Evolutionary conservation across 202 grass and related monocot genomes (phyloP).

Genomic region (Setaria viridis): DNA sequence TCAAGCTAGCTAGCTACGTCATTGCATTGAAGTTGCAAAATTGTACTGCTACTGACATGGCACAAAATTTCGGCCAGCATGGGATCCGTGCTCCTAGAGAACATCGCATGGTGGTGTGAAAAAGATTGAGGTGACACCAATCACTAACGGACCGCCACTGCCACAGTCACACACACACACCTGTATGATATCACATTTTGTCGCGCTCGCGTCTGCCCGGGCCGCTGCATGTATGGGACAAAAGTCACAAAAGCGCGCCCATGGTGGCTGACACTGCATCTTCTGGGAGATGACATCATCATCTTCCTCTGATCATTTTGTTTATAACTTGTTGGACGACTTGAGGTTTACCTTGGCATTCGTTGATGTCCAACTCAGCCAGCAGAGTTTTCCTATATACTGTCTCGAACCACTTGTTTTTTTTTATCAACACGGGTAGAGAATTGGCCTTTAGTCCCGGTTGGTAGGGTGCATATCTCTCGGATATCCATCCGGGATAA

Average conservation of each 20-base stretch:
- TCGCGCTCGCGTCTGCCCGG: not conserved
- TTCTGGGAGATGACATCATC: constrained; percentile 6
- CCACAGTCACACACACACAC: not conserved
- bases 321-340: too few species aligned
- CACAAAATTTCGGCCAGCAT: not conserved
- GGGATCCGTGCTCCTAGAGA: constrained; percentile 31
- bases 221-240: not conserved
- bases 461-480: too few species aligned
- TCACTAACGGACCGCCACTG: constrained; percentile 27
- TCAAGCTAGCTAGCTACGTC: too few species aligned
- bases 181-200: constrained; percentile 18
- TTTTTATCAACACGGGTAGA: too few species aligned
- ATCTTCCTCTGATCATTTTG: not conserved
- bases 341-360: too few species aligned
- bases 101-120: constrained; percentile 34
- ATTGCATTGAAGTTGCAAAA: not conserved
- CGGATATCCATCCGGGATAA: too few species aligned
- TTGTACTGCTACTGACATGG: not conserved
- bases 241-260: not conserved
- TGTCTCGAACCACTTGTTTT: too few species aligned
- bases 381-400: too few species aligned
- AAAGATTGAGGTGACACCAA: constrained; percentile 34
- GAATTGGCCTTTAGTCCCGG: too few species aligned
- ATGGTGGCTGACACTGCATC: not conserved
- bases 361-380: too few species aligned